Evolutionary conservation across 768 basidiomycete genomes (phyloP).

Genomic region (Boletus sp.): DNA sequence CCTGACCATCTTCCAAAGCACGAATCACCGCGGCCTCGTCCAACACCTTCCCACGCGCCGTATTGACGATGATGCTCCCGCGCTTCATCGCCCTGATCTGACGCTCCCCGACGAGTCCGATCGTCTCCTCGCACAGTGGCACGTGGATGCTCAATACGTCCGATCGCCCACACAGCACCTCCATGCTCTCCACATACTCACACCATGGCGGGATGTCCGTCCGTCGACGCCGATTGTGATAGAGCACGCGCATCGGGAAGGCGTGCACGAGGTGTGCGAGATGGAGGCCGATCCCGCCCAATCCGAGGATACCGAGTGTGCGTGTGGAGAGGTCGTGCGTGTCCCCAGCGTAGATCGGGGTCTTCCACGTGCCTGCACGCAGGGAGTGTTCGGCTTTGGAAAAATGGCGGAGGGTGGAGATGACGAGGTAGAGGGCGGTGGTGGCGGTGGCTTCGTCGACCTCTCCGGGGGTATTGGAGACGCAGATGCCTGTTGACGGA

Average conservation of each 20-base stretch:
- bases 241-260: conserved; percentile 89
- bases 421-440: conserved; percentile 77
- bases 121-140: conserved; percentile 75
- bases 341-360: conserved; percentile 41
- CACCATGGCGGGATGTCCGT: conserved; percentile 66
- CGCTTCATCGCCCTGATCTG: conserved; percentile 76
- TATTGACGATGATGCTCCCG: conserved; percentile 79
- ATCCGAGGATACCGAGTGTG: conserved; percentile 44
- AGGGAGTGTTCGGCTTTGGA: conserved; percentile 55
- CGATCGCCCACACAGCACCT: conserved; percentile 60
- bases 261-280: conserved; percentile 55
- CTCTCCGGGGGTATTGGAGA: conserved; percentile 87
- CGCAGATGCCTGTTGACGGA: conserved; percentile 43
- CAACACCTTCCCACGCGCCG: conserved; percentile 83
- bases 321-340: conserved; percentile 66
- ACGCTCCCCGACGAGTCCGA: conserved; percentile 68
- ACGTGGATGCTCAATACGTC: conserved; percentile 89
- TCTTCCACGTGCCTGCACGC: conserved; percentile 61
- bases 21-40: conserved; percentile 85
- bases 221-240: conserved; percentile 63
- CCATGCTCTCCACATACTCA: conserved; percentile 68
- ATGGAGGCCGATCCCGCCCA: conserved; percentile 68
- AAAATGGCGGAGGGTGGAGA: conserved; percentile 75
- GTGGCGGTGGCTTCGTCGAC: conserved; percentile 92
- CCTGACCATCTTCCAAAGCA: conserved; percentile 85